These are phyloP conservation scores for Samsoniella hepiali DNA, from an alignment of 2,329 filamentous ascomycete genomes.

Conservation along the genomic window DNA sequence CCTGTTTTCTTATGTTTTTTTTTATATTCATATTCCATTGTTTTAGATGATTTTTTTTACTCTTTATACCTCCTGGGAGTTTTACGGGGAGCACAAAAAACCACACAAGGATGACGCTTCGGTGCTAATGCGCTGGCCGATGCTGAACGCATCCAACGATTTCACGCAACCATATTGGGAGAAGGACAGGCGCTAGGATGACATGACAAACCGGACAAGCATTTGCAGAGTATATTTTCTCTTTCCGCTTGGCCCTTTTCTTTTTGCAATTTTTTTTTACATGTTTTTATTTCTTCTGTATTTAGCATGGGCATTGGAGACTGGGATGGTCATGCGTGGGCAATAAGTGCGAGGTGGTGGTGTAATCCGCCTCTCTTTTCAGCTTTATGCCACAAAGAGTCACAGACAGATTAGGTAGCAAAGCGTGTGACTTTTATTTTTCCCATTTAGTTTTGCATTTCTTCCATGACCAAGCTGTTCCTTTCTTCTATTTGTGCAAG, in stretches of 20 bases:
- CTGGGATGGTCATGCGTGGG: background rate
- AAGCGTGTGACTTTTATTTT: background rate
- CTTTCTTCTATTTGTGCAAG: background rate
- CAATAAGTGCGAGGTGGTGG: background rate
- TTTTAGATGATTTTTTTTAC: slow-evolving; percentile 8
- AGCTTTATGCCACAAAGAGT: background rate
- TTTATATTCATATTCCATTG: slow-evolving; percentile 2
- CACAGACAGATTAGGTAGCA: slow-evolving; percentile 6
- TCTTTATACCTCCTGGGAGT: slow-evolving; percentile 17
- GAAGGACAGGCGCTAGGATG: slow-evolving; percentile 10
- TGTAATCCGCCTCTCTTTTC: background rate
- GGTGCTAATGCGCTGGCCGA: slow-evolving; percentile 17
- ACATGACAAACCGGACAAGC: background rate
- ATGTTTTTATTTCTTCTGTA: background rate
- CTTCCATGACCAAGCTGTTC: background rate
- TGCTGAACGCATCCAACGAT: slow-evolving; percentile 15
- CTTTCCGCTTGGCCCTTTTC: background rate
- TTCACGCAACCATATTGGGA: slow-evolving; percentile 10
- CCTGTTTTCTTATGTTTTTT: slow-evolving; percentile 11
- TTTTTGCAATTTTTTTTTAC: background rate
- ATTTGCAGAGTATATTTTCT: background rate
- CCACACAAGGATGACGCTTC: slow-evolving; percentile 13
- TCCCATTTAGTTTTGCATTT: background rate
- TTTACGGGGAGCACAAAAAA: slow-evolving; percentile 11
- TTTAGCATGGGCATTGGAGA: background rate